Evolutionary conservation across 139 green algal genomes (phyloP).

Genomic region (Volvox africanus): DNA sequence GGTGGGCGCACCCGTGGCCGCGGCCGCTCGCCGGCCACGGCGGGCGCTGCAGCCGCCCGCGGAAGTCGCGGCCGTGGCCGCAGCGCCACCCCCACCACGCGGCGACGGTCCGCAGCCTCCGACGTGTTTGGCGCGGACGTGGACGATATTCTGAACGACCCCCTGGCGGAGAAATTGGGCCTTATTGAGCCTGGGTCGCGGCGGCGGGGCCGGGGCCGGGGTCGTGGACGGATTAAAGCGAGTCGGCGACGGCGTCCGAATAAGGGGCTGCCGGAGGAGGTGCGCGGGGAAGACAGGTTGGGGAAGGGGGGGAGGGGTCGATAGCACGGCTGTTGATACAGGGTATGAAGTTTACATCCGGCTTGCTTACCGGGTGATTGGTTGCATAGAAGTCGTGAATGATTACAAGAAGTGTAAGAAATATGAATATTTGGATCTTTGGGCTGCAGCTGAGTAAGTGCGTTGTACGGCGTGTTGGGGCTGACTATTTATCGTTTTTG

Average conservation of each 20-base stretch:
- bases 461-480: no score
- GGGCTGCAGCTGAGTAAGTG: no score
- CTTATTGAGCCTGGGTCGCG: slow-evolving; percentile 44
- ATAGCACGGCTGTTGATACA: no score
- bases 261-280: slow-evolving; percentile 29
- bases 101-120: neutral
- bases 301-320: no score
- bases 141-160: slow-evolving; percentile 71
- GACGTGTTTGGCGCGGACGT: slow-evolving; percentile 62
- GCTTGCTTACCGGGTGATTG: no score
- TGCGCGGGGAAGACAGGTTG: neutral
- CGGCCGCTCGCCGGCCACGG: neutral
- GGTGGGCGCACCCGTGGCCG: neutral
- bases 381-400: no score
- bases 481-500: no score
- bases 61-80: neutral
- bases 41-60: neutral
- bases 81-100: neutral
- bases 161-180: slow-evolving; percentile 70
- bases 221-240: neutral
- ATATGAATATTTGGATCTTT: no score
- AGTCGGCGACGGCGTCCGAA: neutral
- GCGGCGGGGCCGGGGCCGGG: neutral
- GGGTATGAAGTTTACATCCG: no score
- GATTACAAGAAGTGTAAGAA: no score